Evolutionary conservation across 768 basidiomycete species (phyloP).

Genomic region (Exsudoporus frostii): DNA sequence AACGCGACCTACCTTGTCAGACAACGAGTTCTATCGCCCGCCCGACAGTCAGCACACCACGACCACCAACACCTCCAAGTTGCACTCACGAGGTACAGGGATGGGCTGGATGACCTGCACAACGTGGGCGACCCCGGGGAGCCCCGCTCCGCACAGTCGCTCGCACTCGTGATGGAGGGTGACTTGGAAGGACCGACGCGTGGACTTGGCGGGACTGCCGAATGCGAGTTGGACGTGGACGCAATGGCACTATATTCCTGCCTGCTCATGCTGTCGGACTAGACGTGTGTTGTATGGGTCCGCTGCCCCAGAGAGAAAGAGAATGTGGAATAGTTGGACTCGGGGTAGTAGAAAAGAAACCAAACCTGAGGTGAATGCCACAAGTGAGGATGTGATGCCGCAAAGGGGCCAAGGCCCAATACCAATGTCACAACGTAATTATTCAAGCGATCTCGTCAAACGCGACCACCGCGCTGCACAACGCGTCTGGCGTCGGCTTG

Average conservation of each 20-base stretch:
- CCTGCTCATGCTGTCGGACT: conserved; percentile 22
- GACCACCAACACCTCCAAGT: not conserved
- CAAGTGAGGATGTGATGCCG: not conserved
- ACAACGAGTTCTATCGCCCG: conserved; percentile 23
- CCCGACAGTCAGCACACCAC: not conserved
- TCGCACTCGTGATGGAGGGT: conserved; percentile 18
- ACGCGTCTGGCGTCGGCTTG: conserved; percentile 54
- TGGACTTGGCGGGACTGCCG: conserved; percentile 18
- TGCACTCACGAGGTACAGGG: conserved; percentile 24
- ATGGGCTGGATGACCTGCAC: conserved; percentile 28
- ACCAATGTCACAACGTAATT: conserved; percentile 11
- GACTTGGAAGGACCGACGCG: conserved; percentile 12
- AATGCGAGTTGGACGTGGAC: conserved; percentile 22
- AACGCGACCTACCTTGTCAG: conserved; percentile 21
- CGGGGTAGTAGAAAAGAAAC: not conserved
- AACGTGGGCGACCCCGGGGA: conserved; percentile 9
- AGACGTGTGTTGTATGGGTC: not conserved
- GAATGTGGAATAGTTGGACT: conserved; percentile 20
- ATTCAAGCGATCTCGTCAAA: conserved; percentile 15
- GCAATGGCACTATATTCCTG: conserved; percentile 28
- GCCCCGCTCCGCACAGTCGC: conserved; percentile 15
- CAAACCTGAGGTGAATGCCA: not conserved
- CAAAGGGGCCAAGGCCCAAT: not conserved
- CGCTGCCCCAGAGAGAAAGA: not conserved
- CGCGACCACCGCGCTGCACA: conserved; percentile 33